A percentile compares a stretch with the other conserved stretches of the same genome.
These are phyloP conservation scores for Trichaptum fuscoviolaceum DNA, from an alignment of 768 basidiomycete genomes.

Conservation along the genomic window DNA sequence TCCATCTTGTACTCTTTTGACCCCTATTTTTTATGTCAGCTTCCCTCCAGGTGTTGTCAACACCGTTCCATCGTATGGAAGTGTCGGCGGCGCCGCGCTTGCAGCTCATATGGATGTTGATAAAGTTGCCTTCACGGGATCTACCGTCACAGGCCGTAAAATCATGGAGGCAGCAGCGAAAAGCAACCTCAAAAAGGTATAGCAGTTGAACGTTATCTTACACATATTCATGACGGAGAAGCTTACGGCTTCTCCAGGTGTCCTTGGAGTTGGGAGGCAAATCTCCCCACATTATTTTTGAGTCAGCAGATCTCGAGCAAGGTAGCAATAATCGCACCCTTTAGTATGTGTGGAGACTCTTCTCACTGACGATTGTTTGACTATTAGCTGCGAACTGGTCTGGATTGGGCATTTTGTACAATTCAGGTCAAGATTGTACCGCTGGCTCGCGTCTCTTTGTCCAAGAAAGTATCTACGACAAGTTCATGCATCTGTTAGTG, in stretches of 20 bases:
- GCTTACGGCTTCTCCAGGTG: constrained; percentile 38
- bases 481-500: constrained; percentile 64
- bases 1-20: background rate
- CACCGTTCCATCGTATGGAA: constrained; percentile 77
- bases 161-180: constrained; percentile 90
- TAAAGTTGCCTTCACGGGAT: constrained; percentile 95
- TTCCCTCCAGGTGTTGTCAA: constrained; percentile 92
- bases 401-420: constrained; percentile 81
- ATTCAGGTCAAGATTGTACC: constrained; percentile 90
- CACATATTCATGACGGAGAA: constrained; percentile 1
- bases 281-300: constrained; percentile 84
- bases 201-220: constrained; percentile 16
- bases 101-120: constrained; percentile 80
- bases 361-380: constrained; percentile 2
- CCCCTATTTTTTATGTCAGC: constrained; percentile 28
- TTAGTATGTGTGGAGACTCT: constrained; percentile 4
- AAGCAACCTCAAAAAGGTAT: constrained; percentile 89
- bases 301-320: constrained; percentile 87
- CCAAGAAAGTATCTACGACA: constrained; percentile 83
- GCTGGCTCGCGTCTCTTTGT: constrained; percentile 89
- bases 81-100: constrained; percentile 81
- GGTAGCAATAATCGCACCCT: constrained; percentile 31
- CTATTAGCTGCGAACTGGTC: constrained; percentile 75
- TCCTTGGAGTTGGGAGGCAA: constrained; percentile 95
- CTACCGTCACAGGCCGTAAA: constrained; percentile 81